Evolutionary conservation across 257 asterid genomes (phyloP).

Genomic region (Cruciata laevipes): DNA sequence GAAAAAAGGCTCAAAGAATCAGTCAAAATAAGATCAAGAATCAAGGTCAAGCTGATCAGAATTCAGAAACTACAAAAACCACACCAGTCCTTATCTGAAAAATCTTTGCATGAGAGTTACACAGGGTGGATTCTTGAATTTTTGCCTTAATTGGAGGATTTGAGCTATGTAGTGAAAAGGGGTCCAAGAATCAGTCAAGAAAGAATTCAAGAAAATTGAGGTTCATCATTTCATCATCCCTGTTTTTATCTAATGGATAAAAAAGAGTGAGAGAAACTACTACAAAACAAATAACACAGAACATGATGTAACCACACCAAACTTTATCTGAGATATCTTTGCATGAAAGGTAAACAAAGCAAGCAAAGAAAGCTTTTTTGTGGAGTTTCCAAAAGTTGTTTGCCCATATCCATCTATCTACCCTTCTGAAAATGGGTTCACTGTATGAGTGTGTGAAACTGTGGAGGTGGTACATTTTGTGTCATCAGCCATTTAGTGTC

Average conservation of each 20-base stretch:
- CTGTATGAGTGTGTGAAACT: conserved; percentile 6
- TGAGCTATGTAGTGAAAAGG: neutral
- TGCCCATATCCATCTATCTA: conserved; percentile 6
- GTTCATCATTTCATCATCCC: neutral
- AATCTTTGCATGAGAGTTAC: neutral
- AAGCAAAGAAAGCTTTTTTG: conserved; percentile 9
- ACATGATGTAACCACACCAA: neutral
- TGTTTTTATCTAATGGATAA: neutral
- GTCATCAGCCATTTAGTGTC: conserved; percentile 6
- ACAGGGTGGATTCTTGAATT: neutral
- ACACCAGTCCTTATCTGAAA: neutral
- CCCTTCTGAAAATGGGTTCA: conserved; percentile 5
- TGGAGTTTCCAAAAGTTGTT: neutral
- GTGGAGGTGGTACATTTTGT: conserved; percentile 6
- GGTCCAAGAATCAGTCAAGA: conserved; percentile 3
- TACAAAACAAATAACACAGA: neutral
- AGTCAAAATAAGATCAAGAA: neutral
- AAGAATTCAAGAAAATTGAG: neutral
- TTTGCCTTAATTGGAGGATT: neutral
- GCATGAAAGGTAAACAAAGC: conserved; percentile 12
- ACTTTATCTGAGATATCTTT: conserved; percentile 10
- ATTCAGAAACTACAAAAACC: neutral
- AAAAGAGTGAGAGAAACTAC: neutral
- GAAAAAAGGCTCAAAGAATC: conserved; percentile 9
- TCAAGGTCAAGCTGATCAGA: neutral